Base-by-base conservation (phyloP, 23 red algal genomes). In the Cyanidium caldarium region DNA sequence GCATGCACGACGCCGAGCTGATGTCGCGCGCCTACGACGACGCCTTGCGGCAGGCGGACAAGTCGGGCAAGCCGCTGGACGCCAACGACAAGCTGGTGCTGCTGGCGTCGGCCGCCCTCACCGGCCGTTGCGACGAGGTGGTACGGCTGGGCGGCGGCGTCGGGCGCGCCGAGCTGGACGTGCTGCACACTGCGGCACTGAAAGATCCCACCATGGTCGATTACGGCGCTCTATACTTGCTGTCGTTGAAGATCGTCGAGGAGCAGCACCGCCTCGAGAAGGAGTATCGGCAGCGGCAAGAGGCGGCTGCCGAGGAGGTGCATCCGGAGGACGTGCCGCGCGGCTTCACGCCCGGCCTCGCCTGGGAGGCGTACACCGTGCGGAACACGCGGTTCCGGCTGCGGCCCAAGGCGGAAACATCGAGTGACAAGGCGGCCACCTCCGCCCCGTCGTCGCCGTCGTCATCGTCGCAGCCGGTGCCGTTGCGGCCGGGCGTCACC, bases 121-220 rank as follows among this genome's bases (percentile, higher is more conserved):
- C 58, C 14, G 70, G 70, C 37, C 46, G 41, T 13, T 61, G 45
- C 38, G 70, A 75, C 33, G 70, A 75, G 25, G 70, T 75, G 30
- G 58, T 61, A 3, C 37, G 70, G 31, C 34, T 75, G 2, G 70
- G 70, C 20, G 58, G 58, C 2, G 45, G 58, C 15, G 33, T 75
- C 25, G 70, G 45, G 2, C 34, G 45, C 1, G 37, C 38, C 14
- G 70, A 75, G 38, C 38, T 75, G n/a, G 70, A 75, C 16, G 58
- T 75, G 16, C 41, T 75, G 39, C 70, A 75, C 25, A 46, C 70
- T 3, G 70, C 70, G 5, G 46, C 70, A 38, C 46, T 75, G 40
- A 43, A 61, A 58, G 70, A 75, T 56, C 58, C 70, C n/a, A 40
- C 70, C 16, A 75, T 75, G 70, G 43, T 75, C 43, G 70, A 75